Evolutionary conservation across 2,329 filamentous ascomycete genomes (phyloP).

Genomic region (Aspergillus sp.): DNA sequence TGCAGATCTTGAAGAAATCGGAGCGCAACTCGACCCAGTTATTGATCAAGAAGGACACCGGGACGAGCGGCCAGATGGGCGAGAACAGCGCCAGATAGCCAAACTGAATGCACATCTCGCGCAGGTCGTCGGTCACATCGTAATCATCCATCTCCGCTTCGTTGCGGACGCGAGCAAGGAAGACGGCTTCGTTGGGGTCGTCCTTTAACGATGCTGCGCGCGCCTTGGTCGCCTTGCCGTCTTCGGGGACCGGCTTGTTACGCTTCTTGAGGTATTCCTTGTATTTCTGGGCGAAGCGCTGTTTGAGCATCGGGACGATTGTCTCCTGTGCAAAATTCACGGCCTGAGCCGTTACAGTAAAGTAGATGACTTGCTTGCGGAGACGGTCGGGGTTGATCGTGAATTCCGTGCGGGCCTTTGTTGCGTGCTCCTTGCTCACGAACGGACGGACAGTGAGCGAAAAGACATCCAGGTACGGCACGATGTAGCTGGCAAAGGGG

Average conservation of each 20-base stretch:
- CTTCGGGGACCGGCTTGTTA: slow-evolving; percentile 15
- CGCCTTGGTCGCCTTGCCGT: slow-evolving; percentile 19
- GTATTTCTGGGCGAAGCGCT: slow-evolving; percentile 73
- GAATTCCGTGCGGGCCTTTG: slow-evolving; percentile 61
- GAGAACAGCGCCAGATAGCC: slow-evolving; percentile 92
- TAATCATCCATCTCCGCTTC: slow-evolving; percentile 85
- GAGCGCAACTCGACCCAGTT: slow-evolving; percentile 95
- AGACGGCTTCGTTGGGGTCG: slow-evolving; percentile 72
- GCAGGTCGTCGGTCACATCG: slow-evolving; percentile 84
- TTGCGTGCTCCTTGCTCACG: slow-evolving; percentile 69
- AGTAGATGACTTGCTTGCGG: slow-evolving; percentile 92
- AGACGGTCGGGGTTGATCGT: slow-evolving; percentile 80
- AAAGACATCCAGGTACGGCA: slow-evolving; percentile 88
- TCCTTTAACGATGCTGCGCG: slow-evolving; percentile 55
- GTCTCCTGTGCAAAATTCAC: slow-evolving; percentile 86
- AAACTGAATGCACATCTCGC: slow-evolving; percentile 90
- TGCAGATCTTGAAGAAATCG: slow-evolving; percentile 92
- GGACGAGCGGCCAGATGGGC: slow-evolving; percentile 88
- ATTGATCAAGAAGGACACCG: slow-evolving; percentile 85
- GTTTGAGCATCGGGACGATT: slow-evolving; percentile 80
- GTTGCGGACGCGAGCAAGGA: slow-evolving; percentile 77
- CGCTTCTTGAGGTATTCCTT: slow-evolving; percentile 33
- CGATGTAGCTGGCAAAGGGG: slow-evolving; percentile 80
- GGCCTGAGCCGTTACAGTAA: slow-evolving; percentile 91
- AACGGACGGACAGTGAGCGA: slow-evolving; percentile 72